Percentiles rank a stretch among this genome's conserved stretches.
phyloP scores from a whole-genome alignment of 306 rosid species.

The Prunus persica region Prunus_persica_NCBIv2 NC_034014.1:23769001-23769500 shows the following conservation, averaged over 20 bases:
- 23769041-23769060: conserved; percentile 58
- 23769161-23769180: neutral
- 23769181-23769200: neutral
- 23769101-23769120: conserved; percentile 53
- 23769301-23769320: conserved; percentile 10
- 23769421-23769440: neutral
- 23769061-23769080: conserved; percentile 59
- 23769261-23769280: conserved; percentile 24
- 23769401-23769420: neutral
- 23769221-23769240: conserved; percentile 29
- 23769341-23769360: neutral
- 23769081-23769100: conserved; percentile 59
- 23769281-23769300: conserved; percentile 21
- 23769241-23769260: conserved; percentile 3
- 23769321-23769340: no score
- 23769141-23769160: neutral
- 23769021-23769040: conserved; percentile 84
- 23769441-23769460: neutral
- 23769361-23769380: neutral
- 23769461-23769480: neutral
- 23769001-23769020: conserved; percentile 56
- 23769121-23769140: conserved; percentile 26
- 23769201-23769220: neutral
- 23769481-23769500: neutral
- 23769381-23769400: neutral